A percentile compares a stretch with the other conserved stretches of the same genome.
Evolutionary conservation across 1,139 yeast genomes (phyloP).

Genomic region (Yamadazyma aaseri): DNA sequence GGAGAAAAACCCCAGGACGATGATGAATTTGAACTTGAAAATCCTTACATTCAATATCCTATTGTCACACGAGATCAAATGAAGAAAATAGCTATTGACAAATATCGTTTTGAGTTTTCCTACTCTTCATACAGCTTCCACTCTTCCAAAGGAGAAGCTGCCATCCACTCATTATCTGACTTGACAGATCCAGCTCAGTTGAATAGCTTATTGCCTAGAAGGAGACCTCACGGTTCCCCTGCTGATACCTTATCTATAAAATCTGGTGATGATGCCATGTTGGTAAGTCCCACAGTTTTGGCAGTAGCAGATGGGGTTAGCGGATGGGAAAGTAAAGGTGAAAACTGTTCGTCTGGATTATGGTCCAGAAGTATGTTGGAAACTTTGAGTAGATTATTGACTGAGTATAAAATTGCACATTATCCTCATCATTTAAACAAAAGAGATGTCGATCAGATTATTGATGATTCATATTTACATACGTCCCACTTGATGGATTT

Average conservation of each 20-base stretch:
- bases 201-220: slow-evolving; percentile 47
- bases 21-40: slow-evolving; percentile 22
- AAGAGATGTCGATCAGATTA: slow-evolving; percentile 44
- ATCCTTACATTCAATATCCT: slow-evolving; percentile 45
- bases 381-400: slow-evolving; percentile 48
- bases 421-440: slow-evolving; percentile 43
- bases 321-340: slow-evolving; percentile 53
- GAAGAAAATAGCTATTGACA: slow-evolving; percentile 35
- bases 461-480: slow-evolving; percentile 53
- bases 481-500: slow-evolving; percentile 55
- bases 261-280: slow-evolving; percentile 65
- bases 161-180: slow-evolving; percentile 51
- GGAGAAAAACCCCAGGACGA: slow-evolving; percentile 19
- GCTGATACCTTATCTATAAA: slow-evolving; percentile 52
- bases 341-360: slow-evolving; percentile 46
- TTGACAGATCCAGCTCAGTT: slow-evolving; percentile 50
- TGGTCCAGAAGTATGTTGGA: slow-evolving; percentile 60
- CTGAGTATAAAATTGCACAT: slow-evolving; percentile 44
- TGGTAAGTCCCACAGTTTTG: slow-evolving; percentile 53
- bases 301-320: slow-evolving; percentile 65
- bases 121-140: slow-evolving; percentile 53
- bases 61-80: slow-evolving; percentile 42
- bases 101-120: slow-evolving; percentile 45
- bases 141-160: slow-evolving; percentile 37
- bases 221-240: slow-evolving; percentile 55